Evolutionary conservation across 2,329 filamentous ascomycete species (phyloP).

Genomic region (Volutella citrinella): DNA sequence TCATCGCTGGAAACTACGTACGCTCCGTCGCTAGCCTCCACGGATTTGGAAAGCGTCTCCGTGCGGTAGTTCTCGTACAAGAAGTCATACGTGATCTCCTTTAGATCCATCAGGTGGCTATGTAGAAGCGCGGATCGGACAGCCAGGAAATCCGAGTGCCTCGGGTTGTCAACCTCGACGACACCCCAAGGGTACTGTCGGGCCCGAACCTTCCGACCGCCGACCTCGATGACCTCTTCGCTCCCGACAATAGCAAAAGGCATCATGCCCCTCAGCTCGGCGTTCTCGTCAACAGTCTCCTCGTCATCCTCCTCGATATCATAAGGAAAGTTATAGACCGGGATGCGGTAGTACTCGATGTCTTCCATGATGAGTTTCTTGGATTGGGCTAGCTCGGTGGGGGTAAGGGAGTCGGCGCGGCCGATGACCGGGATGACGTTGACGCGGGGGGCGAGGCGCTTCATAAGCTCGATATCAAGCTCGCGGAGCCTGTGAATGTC

Average conservation of each 20-base stretch:
- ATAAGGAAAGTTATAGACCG: slow-evolving; percentile 99
- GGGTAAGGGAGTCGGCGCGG: slow-evolving; percentile 95
- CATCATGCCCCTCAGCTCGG: slow-evolving; percentile 95
- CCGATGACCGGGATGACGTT: slow-evolving; percentile 99
- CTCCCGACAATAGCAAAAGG: slow-evolving; percentile 98
- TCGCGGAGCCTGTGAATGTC: slow-evolving; percentile 72
- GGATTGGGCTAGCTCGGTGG: slow-evolving; percentile 93
- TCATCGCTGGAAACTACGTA: slow-evolving; percentile 73
- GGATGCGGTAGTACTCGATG: slow-evolving; percentile 99
- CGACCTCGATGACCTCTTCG: slow-evolving; percentile 92
- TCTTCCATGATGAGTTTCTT: slow-evolving; percentile 99
- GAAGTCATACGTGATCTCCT: slow-evolving; percentile 99
- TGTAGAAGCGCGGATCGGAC: slow-evolving; percentile 95
- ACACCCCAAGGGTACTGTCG: slow-evolving; percentile 99
- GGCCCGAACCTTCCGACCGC: slow-evolving; percentile 86
- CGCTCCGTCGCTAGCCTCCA: slow-evolving; percentile 85
- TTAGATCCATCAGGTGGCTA: slow-evolving; percentile 95
- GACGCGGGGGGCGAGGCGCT: slow-evolving; percentile 93
- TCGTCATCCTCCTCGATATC: slow-evolving; percentile 99
- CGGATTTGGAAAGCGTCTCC: slow-evolving; percentile 99
- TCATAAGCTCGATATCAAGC: slow-evolving; percentile 99
- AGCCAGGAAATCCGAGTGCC: slow-evolving; percentile 96
- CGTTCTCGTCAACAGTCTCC: slow-evolving; percentile 98
- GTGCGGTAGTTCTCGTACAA: slow-evolving; percentile 99
- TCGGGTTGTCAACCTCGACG: slow-evolving; percentile 97